Base-by-base conservation (phyloP, 805 yeast species). In the Starmera dryadoides region DNA sequence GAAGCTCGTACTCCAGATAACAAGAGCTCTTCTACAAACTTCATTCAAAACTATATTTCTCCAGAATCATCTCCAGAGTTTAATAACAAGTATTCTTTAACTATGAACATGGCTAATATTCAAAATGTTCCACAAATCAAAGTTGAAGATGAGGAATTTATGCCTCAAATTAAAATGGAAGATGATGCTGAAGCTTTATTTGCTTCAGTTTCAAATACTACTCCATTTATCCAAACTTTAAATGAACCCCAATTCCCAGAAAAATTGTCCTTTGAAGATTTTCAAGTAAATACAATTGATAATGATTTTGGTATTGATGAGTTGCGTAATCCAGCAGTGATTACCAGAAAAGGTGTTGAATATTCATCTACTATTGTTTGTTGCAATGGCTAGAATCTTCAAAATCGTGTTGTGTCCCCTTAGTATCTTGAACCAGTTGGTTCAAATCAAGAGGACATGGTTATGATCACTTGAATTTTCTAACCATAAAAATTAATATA, bases 311-410 rank as follows among this genome's bases (percentile, higher is more conserved):
- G 49, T 40, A 57, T 61, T 53, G 66, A 59, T 55, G 63, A 62
- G 63, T 62, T 63, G 69, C 68, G 69, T 61, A 62, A 64, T 64
- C 68, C 69, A 64, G 69, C 58, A 56, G 69, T 50, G 69, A 62
- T 64, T 60, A 59, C 66, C 43, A 19, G n/a, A 18, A 10, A 14
- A n/a, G 20, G 15, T 14, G 9, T 2, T 12, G 6, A 17, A n/a
- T 6, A 6, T 6, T 6, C 6, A 21, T 6, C 23, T 12, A 26
- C 2, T 20, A 14, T 21, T 22, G 14, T 23, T 15, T 12, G 17
- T 10, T 14, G 9, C 14, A 12, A 15, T 16, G 9, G 3, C n/a
- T 4, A 18, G 25, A 16, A 34, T 34, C 30, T 19, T 20, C 34
- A 16, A 18, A 16, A 10, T 30, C 12, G 6, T 38, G 14, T 39